Evolutionary conservation across 768 basidiomycete genomes (phyloP).

Genomic region (Naganishia randhawae): DNA sequence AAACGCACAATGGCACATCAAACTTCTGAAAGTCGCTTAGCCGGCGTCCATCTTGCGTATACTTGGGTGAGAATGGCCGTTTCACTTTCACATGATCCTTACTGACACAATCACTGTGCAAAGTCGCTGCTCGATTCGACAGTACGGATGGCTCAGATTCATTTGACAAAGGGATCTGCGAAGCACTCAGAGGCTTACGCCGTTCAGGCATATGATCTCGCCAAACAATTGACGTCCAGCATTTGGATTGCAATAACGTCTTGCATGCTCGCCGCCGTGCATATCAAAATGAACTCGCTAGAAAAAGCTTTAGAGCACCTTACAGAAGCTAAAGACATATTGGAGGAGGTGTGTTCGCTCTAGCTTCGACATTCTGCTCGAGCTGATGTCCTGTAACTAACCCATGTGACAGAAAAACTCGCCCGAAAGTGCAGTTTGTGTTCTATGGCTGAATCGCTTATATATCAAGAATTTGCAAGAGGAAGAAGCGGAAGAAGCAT

Average conservation of each 20-base stretch:
- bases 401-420: slow-evolving; percentile 5
- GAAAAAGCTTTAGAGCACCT: slow-evolving; percentile 51
- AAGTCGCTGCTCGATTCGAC: slow-evolving; percentile 62
- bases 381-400: neutral
- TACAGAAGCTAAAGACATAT: slow-evolving; percentile 31
- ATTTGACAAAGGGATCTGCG: slow-evolving; percentile 70
- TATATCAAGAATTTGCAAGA: slow-evolving; percentile 4
- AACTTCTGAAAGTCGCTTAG: slow-evolving; percentile 31
- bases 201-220: slow-evolving; percentile 70
- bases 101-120: slow-evolving; percentile 24
- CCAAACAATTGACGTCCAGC: slow-evolving; percentile 55
- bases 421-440: slow-evolving; percentile 3
- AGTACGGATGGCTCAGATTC: slow-evolving; percentile 63
- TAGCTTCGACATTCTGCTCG: neutral
- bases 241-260: slow-evolving; percentile 65
- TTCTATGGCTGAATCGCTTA: slow-evolving; percentile 15
- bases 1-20: slow-evolving; percentile 20
- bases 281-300: slow-evolving; percentile 56
- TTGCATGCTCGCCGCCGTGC: slow-evolving; percentile 65
- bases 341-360: slow-evolving; percentile 15
- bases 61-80: slow-evolving; percentile 42
- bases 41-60: slow-evolving; percentile 56
- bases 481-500: slow-evolving; percentile 58
- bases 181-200: slow-evolving; percentile 82
- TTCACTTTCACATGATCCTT: neutral